phyloP scores from a whole-genome alignment of 2,329 filamentous ascomycete genomes.

The Penicillium sp. region DNA sequence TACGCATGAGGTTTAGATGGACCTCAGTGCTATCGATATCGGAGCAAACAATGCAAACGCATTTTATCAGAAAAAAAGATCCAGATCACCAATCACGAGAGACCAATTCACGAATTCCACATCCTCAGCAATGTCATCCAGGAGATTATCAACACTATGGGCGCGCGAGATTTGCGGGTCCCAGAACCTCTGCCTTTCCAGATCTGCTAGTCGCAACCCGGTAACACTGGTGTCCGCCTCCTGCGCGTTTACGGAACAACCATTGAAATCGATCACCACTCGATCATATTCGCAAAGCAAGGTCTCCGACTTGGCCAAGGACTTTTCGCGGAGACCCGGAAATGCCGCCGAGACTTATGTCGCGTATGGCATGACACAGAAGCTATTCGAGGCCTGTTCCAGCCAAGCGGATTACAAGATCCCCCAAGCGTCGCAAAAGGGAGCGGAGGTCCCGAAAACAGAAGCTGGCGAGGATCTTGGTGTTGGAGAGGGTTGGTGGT shows the following conservation, averaged over 20 bases:
- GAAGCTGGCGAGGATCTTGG: slow-evolving; percentile 82
- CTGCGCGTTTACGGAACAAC: slow-evolving; percentile 16
- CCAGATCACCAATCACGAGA: slow-evolving; percentile 14
- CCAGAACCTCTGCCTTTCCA: slow-evolving; percentile 20
- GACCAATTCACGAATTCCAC: slow-evolving; percentile 8
- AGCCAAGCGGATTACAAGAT: slow-evolving; percentile 74
- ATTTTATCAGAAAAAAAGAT: slow-evolving; percentile 18
- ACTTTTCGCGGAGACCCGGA: slow-evolving; percentile 37
- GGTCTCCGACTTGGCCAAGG: slow-evolving; percentile 30
- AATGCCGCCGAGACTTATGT: slow-evolving; percentile 66
- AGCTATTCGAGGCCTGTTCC: slow-evolving; percentile 73
- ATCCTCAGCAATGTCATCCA: slow-evolving; percentile 25
- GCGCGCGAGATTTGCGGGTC: slow-evolving; percentile 20
- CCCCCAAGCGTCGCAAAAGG: slow-evolving; percentile 64
- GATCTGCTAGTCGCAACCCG: slow-evolving; percentile 9
- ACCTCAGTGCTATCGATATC: not conserved
- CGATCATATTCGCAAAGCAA: slow-evolving; percentile 20
- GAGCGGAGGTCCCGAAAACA: slow-evolving; percentile 67
- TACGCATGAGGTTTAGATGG: not conserved
- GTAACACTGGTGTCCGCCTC: not conserved
- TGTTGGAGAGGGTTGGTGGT: slow-evolving; percentile 74
- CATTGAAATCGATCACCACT: slow-evolving; percentile 5
- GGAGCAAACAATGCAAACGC: slow-evolving; percentile 36
- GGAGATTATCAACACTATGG: slow-evolving; percentile 20
- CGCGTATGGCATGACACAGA: slow-evolving; percentile 75